Evolutionary conservation across 331 rosid species (phyloP).

Genomic region (Saraca asoca): DNA sequence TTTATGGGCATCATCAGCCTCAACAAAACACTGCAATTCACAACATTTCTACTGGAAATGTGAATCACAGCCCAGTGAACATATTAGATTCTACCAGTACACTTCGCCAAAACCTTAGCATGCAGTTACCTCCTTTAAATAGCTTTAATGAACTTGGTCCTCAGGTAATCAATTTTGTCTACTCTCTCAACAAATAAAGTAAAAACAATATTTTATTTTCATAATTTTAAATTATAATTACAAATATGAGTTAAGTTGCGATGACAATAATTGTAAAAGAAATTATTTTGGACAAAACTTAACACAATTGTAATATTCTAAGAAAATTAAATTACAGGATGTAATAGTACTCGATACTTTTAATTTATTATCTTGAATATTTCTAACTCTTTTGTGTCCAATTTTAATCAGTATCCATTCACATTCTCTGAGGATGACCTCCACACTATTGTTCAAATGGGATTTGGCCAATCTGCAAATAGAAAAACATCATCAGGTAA

Average conservation of each 20-base stretch:
- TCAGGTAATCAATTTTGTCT: slow-evolving; percentile 51
- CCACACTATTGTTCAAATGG: slow-evolving; percentile 85
- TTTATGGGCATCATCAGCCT: slow-evolving; percentile 69
- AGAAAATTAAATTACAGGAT: too few relatives aligned
- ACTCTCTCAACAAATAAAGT: background rate
- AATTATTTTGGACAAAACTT: too few relatives aligned
- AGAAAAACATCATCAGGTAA: slow-evolving; percentile 49
- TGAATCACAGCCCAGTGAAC: slow-evolving; percentile 56
- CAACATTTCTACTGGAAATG: slow-evolving; percentile 51
- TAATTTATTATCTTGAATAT: too few relatives aligned
- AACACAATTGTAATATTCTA: too few relatives aligned
- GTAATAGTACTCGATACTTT: too few relatives aligned
- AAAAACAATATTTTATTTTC: too few relatives aligned
- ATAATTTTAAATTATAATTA: too few relatives aligned
- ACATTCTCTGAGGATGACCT: slow-evolving; percentile 79
- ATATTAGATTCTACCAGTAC: slow-evolving; percentile 57
- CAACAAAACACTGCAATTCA: slow-evolving; percentile 60
- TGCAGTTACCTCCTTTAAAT: slow-evolving; percentile 66
- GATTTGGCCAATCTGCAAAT: slow-evolving; percentile 61
- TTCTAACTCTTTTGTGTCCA: slow-evolving; percentile 27
- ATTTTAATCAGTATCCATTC: slow-evolving; percentile 57
- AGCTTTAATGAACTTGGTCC: slow-evolving; percentile 52
- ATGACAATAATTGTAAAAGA: too few relatives aligned
- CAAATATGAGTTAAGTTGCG: too few relatives aligned
- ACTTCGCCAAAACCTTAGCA: slow-evolving; percentile 57